Percentiles rank a stretch among this genome's conserved stretches.
These are phyloP conservation scores for Dianthus caryophyllus DNA, from an alignment of 148 eudicot genomes.

Conservation along the genomic window DNA sequence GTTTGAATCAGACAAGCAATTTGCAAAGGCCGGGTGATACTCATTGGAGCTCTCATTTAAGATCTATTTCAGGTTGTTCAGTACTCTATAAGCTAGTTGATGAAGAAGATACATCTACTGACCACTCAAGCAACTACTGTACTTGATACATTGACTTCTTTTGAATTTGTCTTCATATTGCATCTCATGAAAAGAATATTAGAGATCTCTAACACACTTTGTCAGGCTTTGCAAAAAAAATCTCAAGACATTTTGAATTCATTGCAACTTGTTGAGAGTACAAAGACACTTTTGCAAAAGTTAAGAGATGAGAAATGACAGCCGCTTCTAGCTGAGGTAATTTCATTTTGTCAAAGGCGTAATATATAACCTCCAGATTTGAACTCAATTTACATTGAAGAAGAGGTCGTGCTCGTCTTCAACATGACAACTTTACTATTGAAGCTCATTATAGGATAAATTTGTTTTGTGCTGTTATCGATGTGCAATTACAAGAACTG, in stretches of 20 bases:
- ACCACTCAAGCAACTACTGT: slow-evolving; percentile 2
- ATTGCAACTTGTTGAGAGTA: not conserved
- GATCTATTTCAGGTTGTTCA: not conserved
- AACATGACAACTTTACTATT: not conserved
- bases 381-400: slow-evolving; percentile 1
- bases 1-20: no score
- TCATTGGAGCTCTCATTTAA: not conserved
- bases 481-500: slow-evolving; percentile 4
- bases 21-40: no score
- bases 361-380: not conserved
- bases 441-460: not conserved
- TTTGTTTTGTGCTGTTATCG: not conserved
- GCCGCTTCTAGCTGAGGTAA: not conserved
- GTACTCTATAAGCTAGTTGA: not conserved
- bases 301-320: not conserved
- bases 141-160: not conserved
- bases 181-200: slow-evolving; percentile 9
- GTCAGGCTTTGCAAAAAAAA: slow-evolving; percentile 1
- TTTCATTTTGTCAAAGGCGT: not conserved
- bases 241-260: slow-evolving; percentile 11
- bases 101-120: not conserved
- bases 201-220: slow-evolving; percentile 3
- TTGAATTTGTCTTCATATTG: slow-evolving; percentile 13
- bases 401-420: not conserved
- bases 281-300: slow-evolving; percentile 1